Base-by-base conservation (phyloP, 1,284 basidiomycete species). In the Butyriboletus appendiculatus region DNA sequence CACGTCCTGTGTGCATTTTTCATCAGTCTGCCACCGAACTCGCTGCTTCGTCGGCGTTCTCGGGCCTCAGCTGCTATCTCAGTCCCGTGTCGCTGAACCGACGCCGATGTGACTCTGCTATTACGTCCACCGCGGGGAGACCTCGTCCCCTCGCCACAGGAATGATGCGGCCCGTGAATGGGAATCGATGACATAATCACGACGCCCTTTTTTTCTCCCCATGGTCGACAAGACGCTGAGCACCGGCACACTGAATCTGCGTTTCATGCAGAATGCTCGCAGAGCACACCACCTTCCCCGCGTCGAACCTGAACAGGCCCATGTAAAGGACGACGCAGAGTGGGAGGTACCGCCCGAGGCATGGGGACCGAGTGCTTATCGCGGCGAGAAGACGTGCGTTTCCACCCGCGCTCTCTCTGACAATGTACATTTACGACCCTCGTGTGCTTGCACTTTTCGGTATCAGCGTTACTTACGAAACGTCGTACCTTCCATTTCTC, bases 231-330 rank as follows among this genome's bases (percentile, higher is more conserved):
- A 85, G 69, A 75, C 77, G 1, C 75, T 90, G 46, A 90, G 88
- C 68, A 81, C 76, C 40, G 80, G 84, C 24, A 89, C 87, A 0
- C 75, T 90, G 15, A 81, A 81, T 62, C 76, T 90, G 38, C 80
- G 81, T 6, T 90, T 90, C 66, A 90, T 90, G 88, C 86, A 88
- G 70, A 88, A 87, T 74, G 84, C 85, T 0, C 78, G 80, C 4
- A 76, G 80, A 7, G 74, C 78, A 15, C 81, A 86, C 57, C 75
- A 82, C 33, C 66, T 80, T 26, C 73, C 79, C 9, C 75, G 76
- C 53, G 75, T 79, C 6, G 76, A 82, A 57, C 69, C 78, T 1
- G 79, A 83, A 44, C 76, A 79, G 53, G 81, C 83, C 2, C 76
- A 77, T 61, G 75, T 85, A n/a, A 77, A 80, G 61, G 86, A 88